Percentiles rank a stretch among this genome's conserved stretches.
phyloP scores from a whole-genome alignment of 257 asterid genomes.

The Scutellaria baicalensis region DNA sequence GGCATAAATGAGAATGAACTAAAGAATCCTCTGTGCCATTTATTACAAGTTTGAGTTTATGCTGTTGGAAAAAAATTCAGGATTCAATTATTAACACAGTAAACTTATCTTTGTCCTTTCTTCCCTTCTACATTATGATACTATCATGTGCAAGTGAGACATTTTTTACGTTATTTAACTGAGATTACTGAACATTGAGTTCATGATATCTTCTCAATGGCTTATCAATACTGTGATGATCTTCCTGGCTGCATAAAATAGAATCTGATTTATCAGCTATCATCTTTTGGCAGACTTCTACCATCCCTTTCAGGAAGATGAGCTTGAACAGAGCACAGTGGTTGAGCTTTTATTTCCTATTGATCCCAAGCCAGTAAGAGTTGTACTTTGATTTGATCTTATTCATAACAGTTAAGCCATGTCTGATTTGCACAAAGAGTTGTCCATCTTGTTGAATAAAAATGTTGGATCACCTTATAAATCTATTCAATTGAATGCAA shows the following conservation, averaged over 20 bases:
- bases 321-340: conserved; percentile 62
- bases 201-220: background rate
- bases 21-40: background rate
- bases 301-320: conserved; percentile 75
- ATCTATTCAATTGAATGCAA: background rate
- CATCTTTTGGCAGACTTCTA: conserved; percentile 59
- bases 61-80: too few species aligned
- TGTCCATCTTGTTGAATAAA: background rate
- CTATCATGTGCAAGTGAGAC: too few species aligned
- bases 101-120: too few species aligned
- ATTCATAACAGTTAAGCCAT: background rate
- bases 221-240: background rate
- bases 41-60: too few species aligned
- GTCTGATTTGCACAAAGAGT: background rate
- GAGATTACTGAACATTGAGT: background rate
- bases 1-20: background rate
- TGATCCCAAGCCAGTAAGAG: conserved; percentile 67
- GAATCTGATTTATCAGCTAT: background rate
- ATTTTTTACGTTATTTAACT: too few species aligned
- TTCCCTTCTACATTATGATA: too few species aligned
- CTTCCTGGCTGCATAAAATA: conserved; percentile 3
- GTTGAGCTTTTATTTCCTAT: conserved; percentile 56
- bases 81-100: background rate
- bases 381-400: conserved; percentile 11
- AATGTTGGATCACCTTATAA: background rate